Evolutionary conservation across 208 protist species (phyloP), one percentile per base, ranked within the genome.

Genomic region (Trypanosoma boissoni): DNA sequence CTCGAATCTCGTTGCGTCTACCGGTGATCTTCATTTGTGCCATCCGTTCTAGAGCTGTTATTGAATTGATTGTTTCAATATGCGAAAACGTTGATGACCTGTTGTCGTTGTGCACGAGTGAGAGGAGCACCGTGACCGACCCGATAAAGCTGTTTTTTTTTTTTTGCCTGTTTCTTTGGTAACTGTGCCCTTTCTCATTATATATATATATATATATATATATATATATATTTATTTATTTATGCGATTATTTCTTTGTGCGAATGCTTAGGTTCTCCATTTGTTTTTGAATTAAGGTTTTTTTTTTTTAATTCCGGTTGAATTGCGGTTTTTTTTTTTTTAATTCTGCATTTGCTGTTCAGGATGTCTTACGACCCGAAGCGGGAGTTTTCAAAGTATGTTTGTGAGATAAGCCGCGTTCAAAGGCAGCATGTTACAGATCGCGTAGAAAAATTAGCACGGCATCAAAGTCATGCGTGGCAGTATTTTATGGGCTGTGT

Each of bases 401-500:
- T 96, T 39, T 32, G 58, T 18, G 89, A 96, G 42, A 91, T 96
- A 50, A 83, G 77, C 8, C 63, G 68, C 32, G 60, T 83, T 3
- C 86, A 96, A 57, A 70, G 89, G 1, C 68, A 82, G 54, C 69
- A 84, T 57, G 57, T 96, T 26, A 77, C 84, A 2, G 77, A 88
- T 57, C 70, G 84, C 6, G 65, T 96, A 34, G 86, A 93, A 50
- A 61, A 76, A 39, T 64, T 94, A 1, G 83, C 85, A 10, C 45
- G 62, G 23, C 86, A 94, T 28, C 80, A 96, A 58, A 64, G 69
- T 24, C 58, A 54, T 24, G 52, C 65, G 4, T 93, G 77, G 82
- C 72, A 92, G n/a, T 96, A 96, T 63, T 93, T 96, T 64, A 24
- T 87, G 2, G 86, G 89, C 0, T 94, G 84, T 48, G 45, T 91